Base-by-base conservation (phyloP, 1,284 basidiomycete genomes). In the Pseudozyma tsukubaensis region DNA sequence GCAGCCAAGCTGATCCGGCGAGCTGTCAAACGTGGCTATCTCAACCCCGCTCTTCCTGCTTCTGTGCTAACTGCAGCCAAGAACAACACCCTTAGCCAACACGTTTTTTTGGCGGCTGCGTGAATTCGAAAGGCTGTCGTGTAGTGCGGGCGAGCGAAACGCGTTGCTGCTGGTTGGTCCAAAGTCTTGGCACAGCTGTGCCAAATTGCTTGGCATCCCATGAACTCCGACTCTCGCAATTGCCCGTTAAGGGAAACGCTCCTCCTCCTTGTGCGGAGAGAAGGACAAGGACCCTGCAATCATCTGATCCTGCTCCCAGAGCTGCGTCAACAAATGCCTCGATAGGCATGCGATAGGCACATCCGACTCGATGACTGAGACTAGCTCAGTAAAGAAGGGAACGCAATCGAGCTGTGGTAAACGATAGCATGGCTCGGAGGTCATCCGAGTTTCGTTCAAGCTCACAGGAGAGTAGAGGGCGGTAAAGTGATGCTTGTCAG, bases 181-280 rank as follows among this genome's bases (percentile, higher is more conserved):
- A 56, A 29, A 52, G 54, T 64, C 61, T 64, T 64, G 61, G 61
- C 61, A 53, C 32, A n/a, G 35, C 19, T 36, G n/a, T 34, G 19
- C 24, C 34, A 64, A 51, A 57, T 58, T 64, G 50, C 61, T 64
- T 64, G 61, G 61, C 61, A 47, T 53, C 29, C 16, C 16, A 39
- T 45, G 16, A 34, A 37, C 4, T 50, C 37, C 35, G 35, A 12
- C 34, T 19, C 3, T 16, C 32, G 10, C 10, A 14, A 36, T n/a
- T 39, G 43, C 36, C 56, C 48, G 56, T 36, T 39, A 1, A 29
- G 21, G 54, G 24, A 39, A 29, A 12, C 44, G 6, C 6, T 29
- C 3, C 24, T 29, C 24, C 24, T 5, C 21, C 8, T 42, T 12
- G 19, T 43, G 59, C 36, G 51, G 51, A 59, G 42, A 51, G 24